Base-by-base conservation (phyloP, 1,284 basidiomycete species). In the Sporisorium exsertum region DNA sequence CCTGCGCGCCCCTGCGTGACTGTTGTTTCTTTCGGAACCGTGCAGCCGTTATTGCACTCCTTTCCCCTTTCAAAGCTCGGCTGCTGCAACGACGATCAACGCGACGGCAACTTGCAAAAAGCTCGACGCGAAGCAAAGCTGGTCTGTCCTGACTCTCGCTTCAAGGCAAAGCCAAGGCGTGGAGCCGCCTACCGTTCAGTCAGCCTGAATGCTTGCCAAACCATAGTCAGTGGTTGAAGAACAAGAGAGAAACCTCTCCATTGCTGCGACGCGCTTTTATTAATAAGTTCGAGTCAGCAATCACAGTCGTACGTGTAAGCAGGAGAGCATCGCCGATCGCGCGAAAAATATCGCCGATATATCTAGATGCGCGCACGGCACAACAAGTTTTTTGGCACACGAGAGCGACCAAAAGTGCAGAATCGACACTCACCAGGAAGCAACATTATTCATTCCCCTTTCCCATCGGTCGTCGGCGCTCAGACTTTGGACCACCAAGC, bases 1-100 rank as follows among this genome's bases (percentile, higher is more conserved):
- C 18, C 29, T 10, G 29, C 29, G 29, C 29, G n/a, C n/a, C n/a
- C n/a, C n/a, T n/a, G n/a, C n/a, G n/a, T n/a, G n/a, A n/a, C n/a
- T n/a, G n/a, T n/a, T n/a, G n/a, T n/a, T n/a, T 32, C 29, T 32
- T 10, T 32, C 29, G 29, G 29, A 32, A 32, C 29, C 29, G 29
- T n/a, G n/a, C n/a, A n/a, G n/a, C n/a, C n/a, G n/a, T n/a, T n/a
- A n/a, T n/a, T n/a, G n/a, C n/a, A n/a, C n/a, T n/a, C n/a, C n/a
- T n/a, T n/a, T n/a, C n/a, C n/a, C 35, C 35, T 15, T 12, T 35
- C 35, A 7, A 12, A 32, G 42, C 54, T 43, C 43, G 54, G 40
- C 22, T 55, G 54, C 20, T 43, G 51, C 50, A 33, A 45, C 50
- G 24, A 29, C 51, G 58, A 61, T 61, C 58, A 53, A 45, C 58